Percentiles rank a stretch among this genome's conserved stretches.
Conservation (phyloP, 169 alveolate genomes). For the Cryptosporidium parvum region DNA sequence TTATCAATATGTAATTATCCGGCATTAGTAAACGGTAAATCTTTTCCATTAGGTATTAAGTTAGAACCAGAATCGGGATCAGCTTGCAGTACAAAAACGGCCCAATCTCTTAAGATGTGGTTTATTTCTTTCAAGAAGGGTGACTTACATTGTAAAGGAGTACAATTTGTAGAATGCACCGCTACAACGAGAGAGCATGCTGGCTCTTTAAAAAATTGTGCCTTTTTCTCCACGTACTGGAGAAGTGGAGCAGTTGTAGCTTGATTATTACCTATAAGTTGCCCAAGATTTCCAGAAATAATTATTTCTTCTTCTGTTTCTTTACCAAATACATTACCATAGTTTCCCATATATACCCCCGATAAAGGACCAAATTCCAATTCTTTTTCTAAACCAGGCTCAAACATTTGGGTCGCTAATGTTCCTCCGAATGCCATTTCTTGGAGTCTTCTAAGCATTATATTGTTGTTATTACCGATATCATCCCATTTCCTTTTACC, state of each 20-base stretch:
- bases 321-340: conserved; percentile 58
- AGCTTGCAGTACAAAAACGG: conserved; percentile 40
- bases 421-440: conserved; percentile 39
- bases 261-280: conserved; percentile 39
- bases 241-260: conserved; percentile 27
- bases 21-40: conserved; percentile 57
- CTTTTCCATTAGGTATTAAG: conserved; percentile 72
- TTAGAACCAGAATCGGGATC: conserved; percentile 75
- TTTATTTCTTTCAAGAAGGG: conserved; percentile 42
- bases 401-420: conserved; percentile 46
- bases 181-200: conserved; percentile 59
- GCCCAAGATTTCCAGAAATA: conserved; percentile 39
- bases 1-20: neutral
- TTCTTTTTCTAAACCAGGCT: conserved; percentile 51
- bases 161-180: conserved; percentile 48
- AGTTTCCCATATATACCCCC: conserved; percentile 28
- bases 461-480: neutral
- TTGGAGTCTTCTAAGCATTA: conserved; percentile 29
- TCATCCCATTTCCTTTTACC: neutral
- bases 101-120: conserved; percentile 69
- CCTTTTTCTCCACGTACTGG: neutral
- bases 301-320: conserved; percentile 54
- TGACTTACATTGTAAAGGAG: conserved; percentile 61
- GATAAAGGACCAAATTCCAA: conserved; percentile 55
- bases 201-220: conserved; percentile 1